Conservation (phyloP, 805 yeast genomes). For the Kockiozyma suomiensis region DNA sequence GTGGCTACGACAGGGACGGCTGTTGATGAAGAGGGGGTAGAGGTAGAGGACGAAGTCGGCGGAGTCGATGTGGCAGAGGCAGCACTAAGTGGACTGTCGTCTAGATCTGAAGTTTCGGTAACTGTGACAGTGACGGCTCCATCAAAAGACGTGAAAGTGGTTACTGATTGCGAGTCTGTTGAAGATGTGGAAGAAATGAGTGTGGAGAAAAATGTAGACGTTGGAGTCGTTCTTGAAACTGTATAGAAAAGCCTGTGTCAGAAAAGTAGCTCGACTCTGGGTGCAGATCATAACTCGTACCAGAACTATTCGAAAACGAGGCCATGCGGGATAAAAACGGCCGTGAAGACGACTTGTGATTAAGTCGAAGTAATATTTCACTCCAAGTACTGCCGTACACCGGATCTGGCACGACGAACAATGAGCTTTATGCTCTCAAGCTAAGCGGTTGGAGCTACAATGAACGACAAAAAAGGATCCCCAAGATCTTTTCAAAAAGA, state of each 20-base stretch:
- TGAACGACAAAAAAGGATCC: too few species aligned
- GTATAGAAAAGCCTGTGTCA: not conserved
- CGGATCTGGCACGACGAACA: too few species aligned
- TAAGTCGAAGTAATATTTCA: too few species aligned
- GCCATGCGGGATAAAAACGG: not conserved
- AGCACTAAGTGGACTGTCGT: not conserved
- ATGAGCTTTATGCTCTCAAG: too few species aligned
- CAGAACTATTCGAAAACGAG: not conserved
- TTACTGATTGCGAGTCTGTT: not conserved
- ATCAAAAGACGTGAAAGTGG: not conserved
- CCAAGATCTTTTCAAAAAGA: too few species aligned
- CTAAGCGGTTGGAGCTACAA: too few species aligned
- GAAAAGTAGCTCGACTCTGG: not conserved
- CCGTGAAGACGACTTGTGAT: too few species aligned
- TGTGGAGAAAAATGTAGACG: not conserved
- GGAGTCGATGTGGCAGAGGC: not conserved
- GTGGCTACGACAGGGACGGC: constrained; percentile 8
- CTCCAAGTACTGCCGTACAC: too few species aligned
- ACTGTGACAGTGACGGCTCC: constrained; percentile 23
- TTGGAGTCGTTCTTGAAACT: not conserved
- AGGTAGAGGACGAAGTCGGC: not conserved
- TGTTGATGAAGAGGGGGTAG: not conserved
- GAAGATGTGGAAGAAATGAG: not conserved
- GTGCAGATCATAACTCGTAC: not conserved
- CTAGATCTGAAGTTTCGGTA: constrained; percentile 20